Conservation (phyloP, 1,284 basidiomycete species). For the Farysia itapuensis region DNA sequence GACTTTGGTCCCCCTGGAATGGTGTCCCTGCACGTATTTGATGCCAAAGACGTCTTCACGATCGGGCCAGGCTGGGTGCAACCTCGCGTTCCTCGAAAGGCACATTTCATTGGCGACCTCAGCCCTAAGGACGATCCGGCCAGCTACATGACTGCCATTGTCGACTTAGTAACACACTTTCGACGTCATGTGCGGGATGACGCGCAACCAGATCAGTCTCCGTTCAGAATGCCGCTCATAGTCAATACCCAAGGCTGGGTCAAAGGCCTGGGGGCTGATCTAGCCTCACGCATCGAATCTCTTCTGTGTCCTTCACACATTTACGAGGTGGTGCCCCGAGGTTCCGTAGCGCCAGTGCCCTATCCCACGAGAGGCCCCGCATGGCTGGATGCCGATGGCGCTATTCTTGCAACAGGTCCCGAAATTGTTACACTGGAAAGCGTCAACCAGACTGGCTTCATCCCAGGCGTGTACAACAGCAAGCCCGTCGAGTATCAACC, state of each 20-base stretch:
- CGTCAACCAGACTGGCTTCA: conserved; percentile 18
- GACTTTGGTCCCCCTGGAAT: conserved; percentile 87
- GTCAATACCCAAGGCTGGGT: conserved; percentile 97
- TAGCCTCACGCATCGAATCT: conserved; percentile 72
- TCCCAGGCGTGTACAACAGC: conserved; percentile 4
- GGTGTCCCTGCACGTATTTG: conserved; percentile 75
- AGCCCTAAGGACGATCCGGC: conserved; percentile 77
- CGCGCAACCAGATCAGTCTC: conserved; percentile 6
- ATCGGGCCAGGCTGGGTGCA: conserved; percentile 51
- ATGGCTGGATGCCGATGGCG: conserved; percentile 27
- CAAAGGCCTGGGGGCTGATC: conserved; percentile 86
- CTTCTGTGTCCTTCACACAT: conserved; percentile 70
- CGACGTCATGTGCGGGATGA: too few species aligned
- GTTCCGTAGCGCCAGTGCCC: conserved; percentile 3
- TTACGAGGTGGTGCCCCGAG: conserved; percentile 63
- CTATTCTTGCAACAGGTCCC: conserved; percentile 12
- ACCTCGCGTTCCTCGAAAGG: conserved; percentile 69
- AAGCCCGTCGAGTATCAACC: neutral
- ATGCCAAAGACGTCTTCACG: conserved; percentile 5
- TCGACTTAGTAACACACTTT: conserved; percentile 71
- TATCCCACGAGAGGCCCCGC: conserved; percentile 10
- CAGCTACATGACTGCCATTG: conserved; percentile 74
- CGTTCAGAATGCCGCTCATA: conserved; percentile 68
- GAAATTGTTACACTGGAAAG: conserved; percentile 22
- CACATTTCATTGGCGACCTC: conserved; percentile 80